Percentiles rank a stretch among this genome's conserved stretches.
Evolutionary conservation across 495 filamentous ascomycete genomes (phyloP).

Genomic region (Trichoderma parareesei): DNA sequence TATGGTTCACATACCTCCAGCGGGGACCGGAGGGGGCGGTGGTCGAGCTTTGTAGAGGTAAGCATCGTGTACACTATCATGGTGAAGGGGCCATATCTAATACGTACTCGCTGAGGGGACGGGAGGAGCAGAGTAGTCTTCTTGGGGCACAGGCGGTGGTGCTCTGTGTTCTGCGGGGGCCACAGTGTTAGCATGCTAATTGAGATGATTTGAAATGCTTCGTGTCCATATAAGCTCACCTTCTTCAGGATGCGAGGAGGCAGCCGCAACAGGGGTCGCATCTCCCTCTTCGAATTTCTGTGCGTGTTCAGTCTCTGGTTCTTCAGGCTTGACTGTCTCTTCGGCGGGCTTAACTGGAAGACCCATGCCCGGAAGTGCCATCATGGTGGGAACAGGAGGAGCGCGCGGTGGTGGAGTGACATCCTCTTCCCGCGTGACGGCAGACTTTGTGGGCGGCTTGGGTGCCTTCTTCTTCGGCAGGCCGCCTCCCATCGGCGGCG

Average conservation of each 20-base stretch:
- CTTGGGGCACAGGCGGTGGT: slow-evolving; percentile 1
- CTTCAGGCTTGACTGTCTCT: slow-evolving; percentile 28
- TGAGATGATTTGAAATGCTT: slow-evolving; percentile 12
- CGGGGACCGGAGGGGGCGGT: slow-evolving; percentile 59
- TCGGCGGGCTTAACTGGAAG: slow-evolving; percentile 33
- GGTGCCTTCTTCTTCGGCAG: slow-evolving; percentile 51
- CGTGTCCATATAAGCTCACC: slow-evolving; percentile 26
- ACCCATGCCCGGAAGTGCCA: slow-evolving; percentile 68
- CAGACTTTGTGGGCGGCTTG: slow-evolving; percentile 40
- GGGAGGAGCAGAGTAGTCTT: neutral
- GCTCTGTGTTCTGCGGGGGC: slow-evolving; percentile 31
- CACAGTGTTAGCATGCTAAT: slow-evolving; percentile 24
- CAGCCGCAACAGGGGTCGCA: slow-evolving; percentile 13
- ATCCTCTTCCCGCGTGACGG: slow-evolving; percentile 34
- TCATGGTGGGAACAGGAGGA: slow-evolving; percentile 63
- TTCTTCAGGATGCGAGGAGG: slow-evolving; percentile 11
- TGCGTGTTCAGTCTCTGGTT: slow-evolving; percentile 25
- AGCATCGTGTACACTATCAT: slow-evolving; percentile 10
- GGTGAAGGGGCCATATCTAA: slow-evolving; percentile 37
- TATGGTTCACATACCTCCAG: slow-evolving; percentile 48
- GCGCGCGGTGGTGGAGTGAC: slow-evolving; percentile 41
- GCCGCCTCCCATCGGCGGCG: slow-evolving; percentile 49
- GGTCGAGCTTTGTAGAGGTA: slow-evolving; percentile 49
- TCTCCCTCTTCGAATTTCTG: slow-evolving; percentile 29
- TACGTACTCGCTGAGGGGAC: neutral